phyloP scores from a whole-genome alignment of 306 rosid genomes.

The Fragaria vesca region DNA sequence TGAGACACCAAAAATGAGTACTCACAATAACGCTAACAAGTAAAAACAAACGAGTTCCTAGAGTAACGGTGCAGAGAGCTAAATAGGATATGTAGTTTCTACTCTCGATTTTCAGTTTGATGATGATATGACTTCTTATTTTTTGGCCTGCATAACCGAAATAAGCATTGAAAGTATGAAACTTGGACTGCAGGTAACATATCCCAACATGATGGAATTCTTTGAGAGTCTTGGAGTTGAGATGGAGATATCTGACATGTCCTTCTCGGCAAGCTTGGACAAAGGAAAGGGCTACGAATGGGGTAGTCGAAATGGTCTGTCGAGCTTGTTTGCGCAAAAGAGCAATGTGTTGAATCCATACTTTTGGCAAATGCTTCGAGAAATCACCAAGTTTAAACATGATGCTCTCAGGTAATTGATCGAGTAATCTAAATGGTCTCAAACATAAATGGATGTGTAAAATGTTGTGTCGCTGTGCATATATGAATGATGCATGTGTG shows the following conservation, averaged over 20 bases:
- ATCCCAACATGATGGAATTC: conserved; percentile 91
- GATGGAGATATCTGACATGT: conserved; percentile 84
- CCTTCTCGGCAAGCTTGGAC: conserved; percentile 77
- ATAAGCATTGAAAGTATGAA: neutral
- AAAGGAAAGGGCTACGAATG: conserved; percentile 74
- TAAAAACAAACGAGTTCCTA: neutral
- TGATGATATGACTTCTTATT: no score
- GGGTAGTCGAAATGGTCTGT: conserved; percentile 81
- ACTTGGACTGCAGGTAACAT: conserved; percentile 66
- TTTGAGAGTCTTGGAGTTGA: conserved; percentile 82
- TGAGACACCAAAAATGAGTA: neutral
- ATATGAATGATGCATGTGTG: neutral
- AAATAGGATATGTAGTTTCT: no score
- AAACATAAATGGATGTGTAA: neutral
- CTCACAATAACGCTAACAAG: neutral
- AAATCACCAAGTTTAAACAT: conserved; percentile 67
- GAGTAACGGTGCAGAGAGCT: no score
- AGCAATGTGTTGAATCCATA: conserved; percentile 58
- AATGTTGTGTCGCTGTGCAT: conserved; percentile 32
- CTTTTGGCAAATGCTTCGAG: conserved; percentile 82
- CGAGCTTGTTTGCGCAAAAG: conserved; percentile 81
- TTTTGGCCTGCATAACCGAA: neutral
- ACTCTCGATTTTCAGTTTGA: no score
- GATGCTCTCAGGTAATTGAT: conserved; percentile 56
- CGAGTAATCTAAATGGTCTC: conserved; percentile 15